Conservation (phyloP, 2,329 filamentous ascomycete species). For the Cytospora piceae region DNA sequence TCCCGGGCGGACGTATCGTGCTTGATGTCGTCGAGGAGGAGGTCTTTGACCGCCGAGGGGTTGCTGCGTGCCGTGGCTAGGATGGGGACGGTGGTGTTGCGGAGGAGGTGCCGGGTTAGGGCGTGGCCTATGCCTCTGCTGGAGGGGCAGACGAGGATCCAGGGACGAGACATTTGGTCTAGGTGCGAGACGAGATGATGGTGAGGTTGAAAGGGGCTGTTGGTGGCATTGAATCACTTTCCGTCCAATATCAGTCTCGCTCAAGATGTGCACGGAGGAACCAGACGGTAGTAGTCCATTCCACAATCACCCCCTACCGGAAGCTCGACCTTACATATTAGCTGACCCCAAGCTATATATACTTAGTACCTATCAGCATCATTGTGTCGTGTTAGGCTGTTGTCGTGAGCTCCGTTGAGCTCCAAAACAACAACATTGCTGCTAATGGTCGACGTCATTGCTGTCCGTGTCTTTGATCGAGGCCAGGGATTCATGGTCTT, state of each 20-base stretch:
- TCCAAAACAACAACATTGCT: neutral
- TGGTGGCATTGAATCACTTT: neutral
- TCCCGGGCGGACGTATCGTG: conserved; percentile 33
- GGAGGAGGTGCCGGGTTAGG: conserved; percentile 53
- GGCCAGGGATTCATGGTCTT: conserved; percentile 13
- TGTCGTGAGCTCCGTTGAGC: conserved; percentile 8
- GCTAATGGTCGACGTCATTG: conserved; percentile 18
- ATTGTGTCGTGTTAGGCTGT: conserved; percentile 4
- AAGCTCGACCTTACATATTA: neutral
- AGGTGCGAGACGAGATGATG: neutral
- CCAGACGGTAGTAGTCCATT: no score
- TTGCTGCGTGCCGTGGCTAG: conserved; percentile 49
- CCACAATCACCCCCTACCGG: no score
- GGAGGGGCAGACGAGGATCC: conserved; percentile 54
- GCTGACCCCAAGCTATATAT: neutral
- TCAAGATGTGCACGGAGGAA: neutral
- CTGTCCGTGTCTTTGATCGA: conserved; percentile 9
- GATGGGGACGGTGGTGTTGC: conserved; percentile 52
- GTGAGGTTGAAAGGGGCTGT: neutral
- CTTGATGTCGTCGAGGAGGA: conserved; percentile 39
- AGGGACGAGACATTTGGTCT: conserved; percentile 49
- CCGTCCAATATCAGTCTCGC: neutral
- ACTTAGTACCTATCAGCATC: neutral
- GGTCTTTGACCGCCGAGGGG: conserved; percentile 41
- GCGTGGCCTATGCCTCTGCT: conserved; percentile 54